Evolutionary conservation across 1,139 yeast species (phyloP).

Genomic region (Saccharomyces hybrid): DNA sequence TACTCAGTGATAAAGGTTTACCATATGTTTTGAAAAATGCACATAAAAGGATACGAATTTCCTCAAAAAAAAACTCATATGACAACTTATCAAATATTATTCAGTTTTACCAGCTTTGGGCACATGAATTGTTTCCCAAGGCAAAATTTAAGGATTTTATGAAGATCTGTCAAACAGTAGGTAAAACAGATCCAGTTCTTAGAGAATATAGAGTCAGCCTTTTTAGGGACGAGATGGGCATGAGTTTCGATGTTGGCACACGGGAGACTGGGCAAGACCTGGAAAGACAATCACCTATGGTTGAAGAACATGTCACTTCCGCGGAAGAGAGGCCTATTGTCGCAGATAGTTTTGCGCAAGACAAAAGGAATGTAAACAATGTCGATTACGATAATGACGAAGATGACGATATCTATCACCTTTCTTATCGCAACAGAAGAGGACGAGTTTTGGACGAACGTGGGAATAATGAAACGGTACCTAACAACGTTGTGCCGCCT

Average conservation of each 20-base stretch:
- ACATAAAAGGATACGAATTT: slow-evolving; percentile 38
- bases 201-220: slow-evolving; percentile 25
- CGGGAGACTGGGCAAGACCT: background rate
- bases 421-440: background rate
- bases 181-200: slow-evolving; percentile 22
- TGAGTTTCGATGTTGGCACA: slow-evolving; percentile 7
- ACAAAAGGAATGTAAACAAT: slow-evolving; percentile 5
- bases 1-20: slow-evolving; percentile 44
- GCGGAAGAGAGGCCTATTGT: background rate
- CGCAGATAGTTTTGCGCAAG: background rate
- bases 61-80: slow-evolving; percentile 34
- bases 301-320: slow-evolving; percentile 1
- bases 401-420: slow-evolving; percentile 8
- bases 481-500: background rate
- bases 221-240: slow-evolving; percentile 22
- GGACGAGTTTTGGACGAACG: background rate
- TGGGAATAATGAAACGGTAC: background rate
- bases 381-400: slow-evolving; percentile 7
- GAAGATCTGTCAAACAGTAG: slow-evolving; percentile 25
- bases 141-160: slow-evolving; percentile 63
- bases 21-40: slow-evolving; percentile 40
- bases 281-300: background rate
- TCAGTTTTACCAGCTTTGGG: slow-evolving; percentile 76
- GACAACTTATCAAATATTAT: slow-evolving; percentile 45
- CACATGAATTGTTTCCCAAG: slow-evolving; percentile 70